Conservation (phyloP, 345 rosid genomes). For the Iberis pinnata region DNA sequence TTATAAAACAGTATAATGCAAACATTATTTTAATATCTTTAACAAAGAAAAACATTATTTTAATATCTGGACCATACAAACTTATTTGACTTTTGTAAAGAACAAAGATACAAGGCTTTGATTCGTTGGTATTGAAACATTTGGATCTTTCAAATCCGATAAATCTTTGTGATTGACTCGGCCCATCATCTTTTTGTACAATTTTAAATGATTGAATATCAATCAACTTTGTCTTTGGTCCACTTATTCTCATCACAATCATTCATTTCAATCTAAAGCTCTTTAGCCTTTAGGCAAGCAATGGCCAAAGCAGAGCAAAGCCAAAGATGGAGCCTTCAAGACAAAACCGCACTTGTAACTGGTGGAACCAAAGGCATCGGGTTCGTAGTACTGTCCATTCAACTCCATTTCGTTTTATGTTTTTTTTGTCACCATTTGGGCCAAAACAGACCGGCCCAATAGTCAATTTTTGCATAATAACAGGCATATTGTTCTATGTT, state of each 20-base stretch:
- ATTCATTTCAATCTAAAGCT: not conserved
- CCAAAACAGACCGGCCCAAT: too few relatives aligned
- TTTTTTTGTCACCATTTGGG: too few relatives aligned
- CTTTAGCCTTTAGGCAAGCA: not conserved
- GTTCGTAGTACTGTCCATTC: slow-evolving; percentile 16
- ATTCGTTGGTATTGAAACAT: slow-evolving; percentile 1
- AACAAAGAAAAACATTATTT: too few relatives aligned
- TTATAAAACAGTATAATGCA: too few relatives aligned
- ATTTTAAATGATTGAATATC: not conserved
- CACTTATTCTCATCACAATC: slow-evolving; percentile 1
- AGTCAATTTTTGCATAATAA: too few relatives aligned
- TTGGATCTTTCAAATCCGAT: slow-evolving; percentile 1
- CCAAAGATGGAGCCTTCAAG: slow-evolving; percentile 65
- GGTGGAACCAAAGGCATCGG: slow-evolving; percentile 69
- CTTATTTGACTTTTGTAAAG: not conserved
- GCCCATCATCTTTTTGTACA: slow-evolving; percentile 8
- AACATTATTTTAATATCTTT: too few relatives aligned
- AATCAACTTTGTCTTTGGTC: not conserved
- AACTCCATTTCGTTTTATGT: not conserved
- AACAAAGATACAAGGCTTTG: not conserved
- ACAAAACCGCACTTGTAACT: slow-evolving; percentile 54
- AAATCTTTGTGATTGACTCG: not conserved
- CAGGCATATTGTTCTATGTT: not conserved
- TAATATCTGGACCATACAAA: too few relatives aligned
- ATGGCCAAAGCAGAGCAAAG: slow-evolving; percentile 24